Percentiles rank a stretch among this genome's conserved stretches.
Conservation (phyloP, 129 eudicot genomes). For the Erigeron canadensis region DNA sequence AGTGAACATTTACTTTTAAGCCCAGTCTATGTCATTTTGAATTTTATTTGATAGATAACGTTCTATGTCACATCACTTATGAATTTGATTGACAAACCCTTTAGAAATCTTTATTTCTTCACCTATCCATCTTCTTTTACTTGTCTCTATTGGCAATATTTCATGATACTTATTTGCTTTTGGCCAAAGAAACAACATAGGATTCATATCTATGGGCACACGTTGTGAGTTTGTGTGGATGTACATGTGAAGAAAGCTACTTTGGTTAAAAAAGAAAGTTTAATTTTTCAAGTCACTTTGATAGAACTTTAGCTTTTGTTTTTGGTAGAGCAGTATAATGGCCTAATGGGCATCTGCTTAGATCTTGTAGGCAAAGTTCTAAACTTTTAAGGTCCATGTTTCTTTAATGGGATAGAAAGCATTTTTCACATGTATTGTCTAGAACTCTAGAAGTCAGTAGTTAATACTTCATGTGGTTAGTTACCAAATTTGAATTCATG, state of each 20-base stretch:
- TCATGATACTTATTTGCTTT: conserved; percentile 3
- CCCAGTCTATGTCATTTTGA: too few relatives aligned
- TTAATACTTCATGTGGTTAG: conserved; percentile 21
- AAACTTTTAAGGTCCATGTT: conserved; percentile 27
- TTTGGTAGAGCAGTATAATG: conserved; percentile 15
- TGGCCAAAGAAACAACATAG: neutral
- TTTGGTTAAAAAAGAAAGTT: conserved; percentile 10
- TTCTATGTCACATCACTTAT: neutral
- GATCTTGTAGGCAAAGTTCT: conserved; percentile 27
- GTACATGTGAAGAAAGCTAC: conserved; percentile 27
- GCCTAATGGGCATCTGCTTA: conserved; percentile 10
- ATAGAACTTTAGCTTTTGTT: conserved; percentile 28
- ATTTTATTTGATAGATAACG: neutral
- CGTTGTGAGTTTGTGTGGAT: conserved; percentile 11
- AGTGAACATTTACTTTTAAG: too few relatives aligned
- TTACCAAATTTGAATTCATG: conserved; percentile 9
- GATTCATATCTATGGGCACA: conserved; percentile 20
- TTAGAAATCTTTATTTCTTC: neutral
- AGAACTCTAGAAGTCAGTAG: neutral
- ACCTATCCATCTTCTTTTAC: neutral
- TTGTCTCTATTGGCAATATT: conserved; percentile 8
- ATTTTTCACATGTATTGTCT: conserved; percentile 16
- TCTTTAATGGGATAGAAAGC: conserved; percentile 21
- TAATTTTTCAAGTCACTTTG: conserved; percentile 17
- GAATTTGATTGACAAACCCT: neutral